Evolutionary conservation across 1,284 basidiomycete genomes (phyloP).

Genomic region (Ustilago xerochloae): DNA sequence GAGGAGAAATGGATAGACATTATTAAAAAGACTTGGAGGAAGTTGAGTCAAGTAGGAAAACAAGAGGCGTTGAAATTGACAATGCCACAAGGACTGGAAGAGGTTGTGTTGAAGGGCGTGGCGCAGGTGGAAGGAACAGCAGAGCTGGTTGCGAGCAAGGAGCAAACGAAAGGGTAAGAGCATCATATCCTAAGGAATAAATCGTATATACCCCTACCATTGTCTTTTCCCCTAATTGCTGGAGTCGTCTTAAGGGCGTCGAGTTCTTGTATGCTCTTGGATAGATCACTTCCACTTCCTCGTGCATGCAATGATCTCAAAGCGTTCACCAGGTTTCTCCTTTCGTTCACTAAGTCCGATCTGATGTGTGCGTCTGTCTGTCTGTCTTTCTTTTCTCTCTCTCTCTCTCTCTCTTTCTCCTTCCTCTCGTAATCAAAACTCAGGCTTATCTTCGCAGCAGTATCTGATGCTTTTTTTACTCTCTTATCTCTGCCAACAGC

Average conservation of each 20-base stretch:
- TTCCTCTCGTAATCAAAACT: background rate
- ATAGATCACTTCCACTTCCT: conserved; percentile 19
- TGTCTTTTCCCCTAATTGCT: background rate
- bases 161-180: conserved; percentile 42
- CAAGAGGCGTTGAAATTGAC: conserved; percentile 61
- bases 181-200: background rate
- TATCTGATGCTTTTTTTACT: background rate
- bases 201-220: background rate
- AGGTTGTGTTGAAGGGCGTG: conserved; percentile 40
- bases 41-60: conserved; percentile 56
- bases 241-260: background rate
- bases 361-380: too few species aligned
- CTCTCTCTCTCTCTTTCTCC: background rate
- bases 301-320: conserved; percentile 25
- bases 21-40: conserved; percentile 64
- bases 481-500: background rate
- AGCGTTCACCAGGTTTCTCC: background rate
- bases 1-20: conserved; percentile 63
- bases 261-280: conserved; percentile 20
- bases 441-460: background rate
- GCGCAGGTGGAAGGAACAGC: conserved; percentile 40
- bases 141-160: background rate
- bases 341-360: too few species aligned
- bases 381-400: background rate
- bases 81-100: conserved; percentile 56